Conservation (phyloP, 495 filamentous ascomycete genomes). For the Neurospora intermedia region DNA sequence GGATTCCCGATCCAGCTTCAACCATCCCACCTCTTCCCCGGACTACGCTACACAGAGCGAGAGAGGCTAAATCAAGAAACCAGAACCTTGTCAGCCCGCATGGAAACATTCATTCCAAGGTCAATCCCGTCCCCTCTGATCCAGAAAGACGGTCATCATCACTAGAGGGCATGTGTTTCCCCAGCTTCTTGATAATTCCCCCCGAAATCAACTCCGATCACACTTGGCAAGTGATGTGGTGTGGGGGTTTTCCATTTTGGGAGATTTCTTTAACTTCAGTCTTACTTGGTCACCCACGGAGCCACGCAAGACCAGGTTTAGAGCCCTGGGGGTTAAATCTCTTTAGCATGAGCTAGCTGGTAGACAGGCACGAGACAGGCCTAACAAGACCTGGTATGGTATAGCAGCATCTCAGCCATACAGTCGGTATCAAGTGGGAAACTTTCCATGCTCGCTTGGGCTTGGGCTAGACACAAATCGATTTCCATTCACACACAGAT, state of each 20-base stretch:
- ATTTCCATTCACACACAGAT: neutral
- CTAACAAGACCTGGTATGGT: neutral
- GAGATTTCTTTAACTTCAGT: neutral
- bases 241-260: neutral
- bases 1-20: neutral
- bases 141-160: neutral
- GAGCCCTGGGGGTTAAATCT: neutral
- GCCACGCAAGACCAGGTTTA: neutral
- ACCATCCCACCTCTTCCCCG: neutral
- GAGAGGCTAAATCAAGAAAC: neutral
- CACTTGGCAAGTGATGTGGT: neutral
- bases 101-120: neutral
- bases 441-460: neutral
- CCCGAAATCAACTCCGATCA: neutral
- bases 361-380: neutral
- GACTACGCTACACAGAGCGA: neutral
- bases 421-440: neutral
- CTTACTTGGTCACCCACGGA: neutral
- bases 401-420: neutral
- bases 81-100: neutral
- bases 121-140: neutral
- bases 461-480: neutral
- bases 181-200: neutral
- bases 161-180: neutral
- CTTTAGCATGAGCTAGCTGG: neutral